These are phyloP conservation scores for Exophiala xenobiotica DNA, from an alignment of 2,329 filamentous ascomycete genomes.

Conservation along the genomic window DNA sequence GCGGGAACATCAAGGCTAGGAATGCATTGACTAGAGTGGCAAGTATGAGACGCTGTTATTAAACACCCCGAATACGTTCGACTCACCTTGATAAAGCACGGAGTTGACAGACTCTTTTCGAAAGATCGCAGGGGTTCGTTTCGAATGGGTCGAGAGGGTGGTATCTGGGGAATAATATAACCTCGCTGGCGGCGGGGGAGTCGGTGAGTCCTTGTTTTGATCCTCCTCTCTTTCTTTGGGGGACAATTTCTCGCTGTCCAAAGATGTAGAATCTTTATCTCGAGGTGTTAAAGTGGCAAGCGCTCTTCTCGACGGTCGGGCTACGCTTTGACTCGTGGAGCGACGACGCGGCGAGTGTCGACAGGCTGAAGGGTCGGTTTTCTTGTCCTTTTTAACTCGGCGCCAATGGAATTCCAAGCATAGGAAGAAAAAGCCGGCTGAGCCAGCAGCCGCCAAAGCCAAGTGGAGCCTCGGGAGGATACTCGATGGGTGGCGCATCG, in stretches of 20 bases:
- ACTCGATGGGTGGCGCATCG: no score
- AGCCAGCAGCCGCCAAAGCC: no score
- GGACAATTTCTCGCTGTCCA: conserved; percentile 12
- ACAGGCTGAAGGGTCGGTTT: conserved; percentile 37
- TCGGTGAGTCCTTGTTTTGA: neutral
- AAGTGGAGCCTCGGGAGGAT: no score
- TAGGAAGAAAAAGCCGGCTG: no score
- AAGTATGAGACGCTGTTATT: no score
- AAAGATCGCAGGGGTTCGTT: conserved; percentile 21
- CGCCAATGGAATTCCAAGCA: conserved; percentile 34
- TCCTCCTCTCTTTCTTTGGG: conserved; percentile 17
- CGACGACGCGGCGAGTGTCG: conserved; percentile 8
- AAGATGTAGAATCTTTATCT: conserved; percentile 8
- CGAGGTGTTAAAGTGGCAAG: conserved; percentile 9
- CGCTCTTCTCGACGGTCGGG: no score
- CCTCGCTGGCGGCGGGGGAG: neutral
- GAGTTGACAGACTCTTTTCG: conserved; percentile 21
- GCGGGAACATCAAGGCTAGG: conserved; percentile 23
- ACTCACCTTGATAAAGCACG: conserved; percentile 20
- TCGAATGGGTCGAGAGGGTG: conserved; percentile 19
- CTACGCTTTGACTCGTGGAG: conserved; percentile 3
- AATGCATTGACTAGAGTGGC: conserved; percentile 17
- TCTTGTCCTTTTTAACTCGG: conserved; percentile 21
- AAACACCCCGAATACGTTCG: no score
- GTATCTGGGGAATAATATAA: neutral